Evolutionary conservation across 371 early-diverging fungal genomes (phyloP), one percentile per base, ranked within the genome.

Genomic region (Apophysomyces trapeziformis): DNA sequence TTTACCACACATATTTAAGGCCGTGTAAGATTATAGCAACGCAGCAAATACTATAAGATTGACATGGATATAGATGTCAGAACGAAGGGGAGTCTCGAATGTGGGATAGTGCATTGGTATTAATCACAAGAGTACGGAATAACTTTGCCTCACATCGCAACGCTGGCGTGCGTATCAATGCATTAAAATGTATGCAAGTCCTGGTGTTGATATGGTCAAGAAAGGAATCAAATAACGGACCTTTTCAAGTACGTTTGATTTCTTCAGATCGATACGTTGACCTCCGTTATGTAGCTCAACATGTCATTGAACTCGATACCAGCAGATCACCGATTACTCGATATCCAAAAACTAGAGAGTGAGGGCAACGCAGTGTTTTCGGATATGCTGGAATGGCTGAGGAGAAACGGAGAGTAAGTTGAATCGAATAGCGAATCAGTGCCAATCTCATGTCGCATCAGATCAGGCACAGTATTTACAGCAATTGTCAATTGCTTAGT

Each of bases 131-230:
- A 4, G 66, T 80, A 1, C 68, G 70, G 13, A 63, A 61, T 5
- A 46, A 60, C 12, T 63, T 80, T 5, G 60, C 72, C 2, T n/a
- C 66, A 4, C 75, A 79, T 72, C 47, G 36, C 6, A 80, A 79
- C 39, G 62, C 79, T 45, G 83, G 85, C 57, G 68, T 85, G 8
- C 64, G 71, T 26, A 73, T 80, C 14, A 60, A 69, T 54, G 75
- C 79, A 9, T 60, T 82, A 44, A 83, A 85, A 59, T 82, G 78
- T 61, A 35, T 85, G n/a, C 84, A 80, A 62, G 69, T 73, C 1
- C 54, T 83, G 38, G 65, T 80, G 9, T 50, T 77, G 0, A 43
- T 83, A n/a, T 65, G 77, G 36, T 75, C 85, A 36, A 77, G 65
- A 50, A 70, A 65, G 39, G 70, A 74, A 35, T 39, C n/a, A 9